phyloP scores from a whole-genome alignment of 1,284 basidiomycete genomes.

The Boletus sp. region DNA sequence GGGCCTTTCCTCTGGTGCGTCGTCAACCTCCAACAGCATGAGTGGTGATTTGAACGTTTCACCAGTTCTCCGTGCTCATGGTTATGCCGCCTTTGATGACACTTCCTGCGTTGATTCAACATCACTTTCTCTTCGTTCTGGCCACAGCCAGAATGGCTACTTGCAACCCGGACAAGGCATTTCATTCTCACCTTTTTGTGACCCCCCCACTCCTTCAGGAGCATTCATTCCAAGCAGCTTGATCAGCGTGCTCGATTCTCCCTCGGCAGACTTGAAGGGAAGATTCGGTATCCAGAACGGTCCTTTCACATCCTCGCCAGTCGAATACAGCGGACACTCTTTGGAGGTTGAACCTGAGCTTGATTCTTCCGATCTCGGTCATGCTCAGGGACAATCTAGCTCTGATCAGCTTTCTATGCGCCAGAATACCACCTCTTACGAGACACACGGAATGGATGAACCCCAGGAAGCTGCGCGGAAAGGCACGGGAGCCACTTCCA shows the following conservation, averaged over 20 bases:
- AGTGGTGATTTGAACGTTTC: conserved; percentile 19
- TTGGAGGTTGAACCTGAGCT: conserved; percentile 28
- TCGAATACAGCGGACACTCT: conserved; percentile 28
- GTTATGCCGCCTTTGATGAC: conserved; percentile 43
- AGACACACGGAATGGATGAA: conserved; percentile 22
- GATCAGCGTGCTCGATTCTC: conserved; percentile 52
- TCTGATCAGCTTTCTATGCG: conserved; percentile 35
- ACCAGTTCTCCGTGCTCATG: conserved; percentile 32
- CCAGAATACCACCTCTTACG: conserved; percentile 39
- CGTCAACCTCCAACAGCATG: conserved; percentile 32
- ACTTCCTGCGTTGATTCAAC: conserved; percentile 28
- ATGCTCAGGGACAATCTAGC: conserved; percentile 31
- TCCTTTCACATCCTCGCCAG: conserved; percentile 35
- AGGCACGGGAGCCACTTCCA: conserved; percentile 24
- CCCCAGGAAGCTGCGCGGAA: conserved; percentile 12
- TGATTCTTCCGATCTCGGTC: conserved; percentile 44
- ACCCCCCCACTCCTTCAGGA: conserved; percentile 41
- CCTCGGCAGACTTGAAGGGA: conserved; percentile 30
- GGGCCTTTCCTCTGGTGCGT: conserved; percentile 39
- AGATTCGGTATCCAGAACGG: conserved; percentile 22
- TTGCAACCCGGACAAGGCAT: conserved; percentile 29
- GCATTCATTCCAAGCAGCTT: conserved; percentile 57
- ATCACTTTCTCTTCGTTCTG: conserved; percentile 15
- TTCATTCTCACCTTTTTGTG: conserved; percentile 52
- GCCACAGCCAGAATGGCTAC: conserved; percentile 15